Conservation (phyloP, 2,329 filamentous ascomycete genomes). For the Neocatenulostroma microsporum region DNA sequence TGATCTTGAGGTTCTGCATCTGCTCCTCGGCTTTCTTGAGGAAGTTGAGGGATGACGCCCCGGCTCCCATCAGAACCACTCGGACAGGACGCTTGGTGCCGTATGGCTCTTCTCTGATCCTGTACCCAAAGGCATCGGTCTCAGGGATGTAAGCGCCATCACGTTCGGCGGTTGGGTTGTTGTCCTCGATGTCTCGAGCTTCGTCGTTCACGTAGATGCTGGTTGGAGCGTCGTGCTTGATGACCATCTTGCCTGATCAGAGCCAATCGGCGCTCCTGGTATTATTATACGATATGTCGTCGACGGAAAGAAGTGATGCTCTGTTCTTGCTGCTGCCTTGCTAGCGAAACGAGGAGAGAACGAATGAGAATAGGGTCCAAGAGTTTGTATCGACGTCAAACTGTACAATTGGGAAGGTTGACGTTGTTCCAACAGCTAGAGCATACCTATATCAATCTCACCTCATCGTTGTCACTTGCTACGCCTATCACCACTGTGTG, state of each 20-base stretch:
- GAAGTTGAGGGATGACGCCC: slow-evolving; percentile 36
- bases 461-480: no score
- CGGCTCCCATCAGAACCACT: slow-evolving; percentile 38
- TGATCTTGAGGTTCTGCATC: slow-evolving; percentile 34
- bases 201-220: slow-evolving; percentile 16
- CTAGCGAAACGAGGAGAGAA: no score
- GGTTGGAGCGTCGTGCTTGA: slow-evolving; percentile 18
- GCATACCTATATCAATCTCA: no score
- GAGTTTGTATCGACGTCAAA: no score
- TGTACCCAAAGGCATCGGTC: slow-evolving; percentile 35
- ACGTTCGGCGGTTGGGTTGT: slow-evolving; percentile 21
- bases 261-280: no score
- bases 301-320: no score
- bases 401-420: no score
- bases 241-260: slow-evolving; percentile 14
- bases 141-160: slow-evolving; percentile 30
- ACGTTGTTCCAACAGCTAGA: no score
- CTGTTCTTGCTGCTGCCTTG: no score
- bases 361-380: no score
- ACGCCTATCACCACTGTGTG: no score
- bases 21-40: slow-evolving; percentile 38
- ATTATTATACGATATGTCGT: no score
- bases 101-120: slow-evolving; percentile 37
- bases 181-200: slow-evolving; percentile 19
- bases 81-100: slow-evolving; percentile 35